Conservation (phyloP, 495 filamentous ascomycete species). For the Ascodesmis nigricans region DNA sequence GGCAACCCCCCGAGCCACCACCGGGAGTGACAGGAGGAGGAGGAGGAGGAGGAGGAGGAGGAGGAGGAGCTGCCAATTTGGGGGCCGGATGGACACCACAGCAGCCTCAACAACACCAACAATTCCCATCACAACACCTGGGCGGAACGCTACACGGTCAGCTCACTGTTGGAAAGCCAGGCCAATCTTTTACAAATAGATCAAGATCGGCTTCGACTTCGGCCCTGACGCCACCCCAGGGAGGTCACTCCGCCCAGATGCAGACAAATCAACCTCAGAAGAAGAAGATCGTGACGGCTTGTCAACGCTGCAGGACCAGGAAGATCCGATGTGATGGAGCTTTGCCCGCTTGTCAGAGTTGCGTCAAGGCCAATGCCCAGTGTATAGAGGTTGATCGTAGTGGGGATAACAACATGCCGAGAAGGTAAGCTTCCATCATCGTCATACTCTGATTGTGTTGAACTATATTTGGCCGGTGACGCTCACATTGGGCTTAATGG, state of each 20-base stretch:
- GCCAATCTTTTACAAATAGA: conserved; percentile 1
- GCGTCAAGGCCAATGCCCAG: conserved; percentile 16
- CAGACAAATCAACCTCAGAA: too few relatives aligned
- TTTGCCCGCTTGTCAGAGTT: conserved; percentile 19
- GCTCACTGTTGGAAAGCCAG: conserved; percentile 4
- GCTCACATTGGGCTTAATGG: conserved; percentile 1
- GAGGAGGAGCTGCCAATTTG: conserved; percentile 1
- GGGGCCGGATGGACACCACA: conserved; percentile 21
- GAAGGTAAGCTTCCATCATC: conserved; percentile 14
- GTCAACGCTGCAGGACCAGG: conserved; percentile 21
- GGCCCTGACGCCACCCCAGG: conserved; percentile 16
- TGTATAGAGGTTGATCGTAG: conserved; percentile 21
- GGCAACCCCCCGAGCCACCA: conserved; percentile 4
- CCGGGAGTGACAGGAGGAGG: too few relatives aligned
- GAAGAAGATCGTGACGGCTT: conserved; percentile 22
- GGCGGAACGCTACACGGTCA: too few relatives aligned
- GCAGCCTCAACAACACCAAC: background rate
- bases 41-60: conserved; percentile 8
- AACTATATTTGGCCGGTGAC: conserved; percentile 1
- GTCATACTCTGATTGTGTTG: conserved; percentile 1
- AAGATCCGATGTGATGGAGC: conserved; percentile 21
- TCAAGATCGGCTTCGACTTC: conserved; percentile 22
- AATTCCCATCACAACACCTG: background rate
- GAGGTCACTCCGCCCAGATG: conserved; percentile 1
- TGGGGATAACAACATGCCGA: conserved; percentile 20